A percentile compares a stretch with the other conserved stretches of the same genome.
These are phyloP conservation scores for Myxozyma vanderwaltii DNA, from an alignment of 805 yeast species.

Conservation along the genomic window DNA sequence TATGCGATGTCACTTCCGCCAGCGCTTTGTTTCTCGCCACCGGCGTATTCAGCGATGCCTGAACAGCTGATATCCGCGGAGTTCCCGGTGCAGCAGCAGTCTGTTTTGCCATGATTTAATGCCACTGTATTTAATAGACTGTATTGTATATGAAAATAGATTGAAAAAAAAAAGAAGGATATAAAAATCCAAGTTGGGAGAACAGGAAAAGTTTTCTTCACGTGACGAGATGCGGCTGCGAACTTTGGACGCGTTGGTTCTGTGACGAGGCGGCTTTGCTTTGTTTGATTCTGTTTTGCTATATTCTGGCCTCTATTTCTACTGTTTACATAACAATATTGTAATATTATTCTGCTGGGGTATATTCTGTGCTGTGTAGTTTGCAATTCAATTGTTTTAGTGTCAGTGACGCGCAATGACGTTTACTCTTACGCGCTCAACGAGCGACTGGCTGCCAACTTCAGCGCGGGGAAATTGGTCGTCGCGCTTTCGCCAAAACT, in stretches of 20 bases:
- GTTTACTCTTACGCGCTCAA: neutral
- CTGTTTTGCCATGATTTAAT: no score
- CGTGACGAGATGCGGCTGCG: neutral
- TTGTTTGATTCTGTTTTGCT: neutral
- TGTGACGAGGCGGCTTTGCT: neutral
- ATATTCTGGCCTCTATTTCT: no score
- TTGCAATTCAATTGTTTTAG: no score
- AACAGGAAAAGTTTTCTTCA: neutral
- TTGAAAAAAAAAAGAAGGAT: neutral
- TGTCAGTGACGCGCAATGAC: neutral
- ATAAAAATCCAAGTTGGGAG: neutral
- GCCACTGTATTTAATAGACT: neutral
- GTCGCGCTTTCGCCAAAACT: conserved; percentile 10
- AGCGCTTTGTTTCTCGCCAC: conserved; percentile 5
- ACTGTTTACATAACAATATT: no score
- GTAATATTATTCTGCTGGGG: neutral
- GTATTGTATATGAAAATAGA: no score
- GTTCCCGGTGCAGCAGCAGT: neutral
- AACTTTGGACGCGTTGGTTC: neutral
- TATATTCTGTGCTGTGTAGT: no score
- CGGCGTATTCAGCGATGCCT: neutral
- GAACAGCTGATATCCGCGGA: neutral
- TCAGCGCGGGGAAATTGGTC: conserved; percentile 23
- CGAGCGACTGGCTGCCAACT: conserved; percentile 24
- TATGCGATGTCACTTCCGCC: conserved; percentile 9